Evolutionary conservation across 1,139 yeast species (phyloP).

Genomic region (Suhomyces bribrorum): DNA sequence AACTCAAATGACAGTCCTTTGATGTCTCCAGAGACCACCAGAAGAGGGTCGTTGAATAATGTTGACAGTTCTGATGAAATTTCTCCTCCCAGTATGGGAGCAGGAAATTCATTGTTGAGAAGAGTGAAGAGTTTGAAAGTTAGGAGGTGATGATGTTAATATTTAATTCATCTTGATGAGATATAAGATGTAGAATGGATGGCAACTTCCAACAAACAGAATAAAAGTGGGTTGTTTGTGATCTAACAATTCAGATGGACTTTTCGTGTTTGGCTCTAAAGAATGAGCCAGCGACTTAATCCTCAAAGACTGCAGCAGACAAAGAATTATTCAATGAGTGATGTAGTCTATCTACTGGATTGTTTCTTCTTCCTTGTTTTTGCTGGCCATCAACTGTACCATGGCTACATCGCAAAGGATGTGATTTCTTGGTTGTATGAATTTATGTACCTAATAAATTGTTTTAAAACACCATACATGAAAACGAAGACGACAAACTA

Average conservation of each 20-base stretch:
- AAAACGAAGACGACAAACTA: too few relatives aligned
- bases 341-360: neutral
- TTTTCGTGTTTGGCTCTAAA: too few relatives aligned
- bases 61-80: constrained; percentile 15
- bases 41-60: constrained; percentile 25
- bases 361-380: neutral
- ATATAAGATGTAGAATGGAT: neutral
- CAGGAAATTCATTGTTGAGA: constrained; percentile 55
- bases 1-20: constrained; percentile 32
- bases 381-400: constrained; percentile 1
- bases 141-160: constrained; percentile 32
- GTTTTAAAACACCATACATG: too few relatives aligned
- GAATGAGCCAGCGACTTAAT: too few relatives aligned
- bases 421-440: constrained; percentile 5
- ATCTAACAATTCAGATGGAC: neutral
- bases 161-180: constrained; percentile 1
- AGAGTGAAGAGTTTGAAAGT: constrained; percentile 90
- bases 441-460: constrained; percentile 5
- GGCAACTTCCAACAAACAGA: neutral
- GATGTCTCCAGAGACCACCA: constrained; percentile 16
- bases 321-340: constrained; percentile 4
- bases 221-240: neutral
- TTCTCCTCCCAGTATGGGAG: constrained; percentile 16
- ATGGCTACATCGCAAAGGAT: constrained; percentile 1
- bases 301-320: too few relatives aligned